Base-by-base conservation (phyloP, 2,329 filamentous ascomycete species). In the Penicillium sp. region DNA sequence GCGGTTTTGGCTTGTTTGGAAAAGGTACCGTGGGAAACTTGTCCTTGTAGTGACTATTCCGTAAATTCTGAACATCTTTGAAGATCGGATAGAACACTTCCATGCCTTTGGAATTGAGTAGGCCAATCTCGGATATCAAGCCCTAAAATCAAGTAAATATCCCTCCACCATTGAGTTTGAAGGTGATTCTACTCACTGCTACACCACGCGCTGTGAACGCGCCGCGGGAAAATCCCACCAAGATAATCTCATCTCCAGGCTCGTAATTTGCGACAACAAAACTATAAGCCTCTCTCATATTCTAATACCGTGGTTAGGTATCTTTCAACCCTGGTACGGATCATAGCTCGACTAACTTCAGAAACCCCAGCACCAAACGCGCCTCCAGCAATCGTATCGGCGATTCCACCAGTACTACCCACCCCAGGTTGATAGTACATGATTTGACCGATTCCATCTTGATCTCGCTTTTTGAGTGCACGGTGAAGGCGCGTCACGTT, bases 171-270 rank as follows among this genome's bases (percentile, higher is more conserved):
- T 37, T 21, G 13, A 33, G 10, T 20, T 24, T 2, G 15, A 13
- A 8, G 18, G 7, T 7, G 2, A 4, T 27, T 29, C 29, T 30
- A n/a, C 58, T 52, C 46, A 60, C 58, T 37, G 67, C 69, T 39
- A 73, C 63, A 26, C 60, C 65, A 56, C 71, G 60, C 17, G 68
- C 70, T 7, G 69, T 72, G 51, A 70, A 73, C 10, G 70, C 70
- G 41, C 70, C 70, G 4, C 70, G 64, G 9, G 66, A 69, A 46
- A 73, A 73, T 13, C 70, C 70, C 34, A 73, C 46, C 7, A 73
- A 58, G 45, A 69, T 68, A 20, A 73, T 71, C 56, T 73, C 69
- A 51, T 73, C 70, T 2, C 67, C 69, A 2, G 60, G 52, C 18
- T 61, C 56, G 56, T 71, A 72, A 45, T 72, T 71, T 18, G 65